Evolutionary conservation across 192 early-diverging fungal genomes (phyloP), one percentile per base, ranked within the genome.

Genomic region (Podila horticola): DNA sequence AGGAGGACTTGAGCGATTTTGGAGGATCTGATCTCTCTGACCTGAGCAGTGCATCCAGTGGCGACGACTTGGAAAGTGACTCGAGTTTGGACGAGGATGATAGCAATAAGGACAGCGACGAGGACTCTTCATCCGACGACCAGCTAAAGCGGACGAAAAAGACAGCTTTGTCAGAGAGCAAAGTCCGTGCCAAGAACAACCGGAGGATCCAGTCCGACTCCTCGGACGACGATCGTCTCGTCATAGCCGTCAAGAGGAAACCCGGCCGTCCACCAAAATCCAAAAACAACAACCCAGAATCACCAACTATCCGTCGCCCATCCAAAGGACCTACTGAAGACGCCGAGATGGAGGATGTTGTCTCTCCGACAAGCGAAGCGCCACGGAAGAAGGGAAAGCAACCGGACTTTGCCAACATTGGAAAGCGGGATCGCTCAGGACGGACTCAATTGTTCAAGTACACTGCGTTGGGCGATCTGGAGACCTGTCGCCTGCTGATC

Each of bases 391-490:
- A 69, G 58, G 58, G 55, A 24, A 81, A 73, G 41, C 71, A 69
- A 19, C 64, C 77, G 3, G 77, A 81, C 26, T 69, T 81, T 55
- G 31, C 50, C 29, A 73, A 81, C 58, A 67, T 81, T 24, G 58
- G 71, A 13, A 81, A 81, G 34, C 77, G 77, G 4, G 87, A 89
- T 59, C 84, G 84, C 24, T 84, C 87, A 29, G 87, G 87, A 20
- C 71, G 87, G 71, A 86, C 87, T 20, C 86, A 85, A 20, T 60
- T 89, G 4, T 89, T 89, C 75, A 74, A 83, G 31, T 87, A 74
- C 36, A 86, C 87, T 0, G 82, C 84, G 29, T 77, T 87, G 10
- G 92, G 92, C 4, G 84, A 92, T 51, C 61, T 91, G 52, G 90
- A 89, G 48, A 84, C 83, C 49, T 84, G 87, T 13, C 68, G 85